Conservation (phyloP, 257 asterid species). For the Solanum pinnatisectum region DNA sequence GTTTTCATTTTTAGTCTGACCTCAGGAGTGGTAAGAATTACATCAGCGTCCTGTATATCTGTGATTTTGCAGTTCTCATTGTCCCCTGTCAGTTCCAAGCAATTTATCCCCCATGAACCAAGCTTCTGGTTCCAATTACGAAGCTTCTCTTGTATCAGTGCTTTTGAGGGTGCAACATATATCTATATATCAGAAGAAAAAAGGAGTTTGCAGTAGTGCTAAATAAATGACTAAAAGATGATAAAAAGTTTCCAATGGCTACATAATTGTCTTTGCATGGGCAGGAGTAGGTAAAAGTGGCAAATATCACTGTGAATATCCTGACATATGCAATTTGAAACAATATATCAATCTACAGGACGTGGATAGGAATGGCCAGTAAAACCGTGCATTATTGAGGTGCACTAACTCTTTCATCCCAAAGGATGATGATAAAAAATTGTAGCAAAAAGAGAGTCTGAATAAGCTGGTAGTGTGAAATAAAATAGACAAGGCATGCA, state of each 20-base stretch:
- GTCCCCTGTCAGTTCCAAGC: constrained; percentile 96
- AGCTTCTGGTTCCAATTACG: constrained; percentile 81
- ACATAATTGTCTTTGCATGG: not conserved
- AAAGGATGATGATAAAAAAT: not conserved
- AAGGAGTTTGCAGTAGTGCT: not conserved
- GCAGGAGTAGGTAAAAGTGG: not conserved
- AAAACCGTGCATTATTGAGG: not conserved
- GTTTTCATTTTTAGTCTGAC: constrained; percentile 16
- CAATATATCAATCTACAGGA: not conserved
- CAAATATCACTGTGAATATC: not conserved
- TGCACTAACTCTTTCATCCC: not conserved
- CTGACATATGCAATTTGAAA: not conserved
- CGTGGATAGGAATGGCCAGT: not conserved
- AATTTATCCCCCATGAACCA: constrained; percentile 64
- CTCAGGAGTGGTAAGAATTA: constrained; percentile 98
- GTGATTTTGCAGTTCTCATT: constrained; percentile 55
- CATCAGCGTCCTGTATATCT: constrained; percentile 83
- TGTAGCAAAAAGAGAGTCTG: not conserved
- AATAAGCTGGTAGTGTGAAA: not conserved
- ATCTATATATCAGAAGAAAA: constrained; percentile 35
- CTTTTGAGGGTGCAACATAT: constrained; percentile 95
- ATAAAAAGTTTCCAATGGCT: not conserved
- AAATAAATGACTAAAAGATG: not conserved
- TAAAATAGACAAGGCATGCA: not conserved
- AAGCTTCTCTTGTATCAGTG: constrained; percentile 91